Evolutionary conservation across 352 stramenopile genomes (phyloP).

Genomic region (Phytophthora boehmeriae): DNA sequence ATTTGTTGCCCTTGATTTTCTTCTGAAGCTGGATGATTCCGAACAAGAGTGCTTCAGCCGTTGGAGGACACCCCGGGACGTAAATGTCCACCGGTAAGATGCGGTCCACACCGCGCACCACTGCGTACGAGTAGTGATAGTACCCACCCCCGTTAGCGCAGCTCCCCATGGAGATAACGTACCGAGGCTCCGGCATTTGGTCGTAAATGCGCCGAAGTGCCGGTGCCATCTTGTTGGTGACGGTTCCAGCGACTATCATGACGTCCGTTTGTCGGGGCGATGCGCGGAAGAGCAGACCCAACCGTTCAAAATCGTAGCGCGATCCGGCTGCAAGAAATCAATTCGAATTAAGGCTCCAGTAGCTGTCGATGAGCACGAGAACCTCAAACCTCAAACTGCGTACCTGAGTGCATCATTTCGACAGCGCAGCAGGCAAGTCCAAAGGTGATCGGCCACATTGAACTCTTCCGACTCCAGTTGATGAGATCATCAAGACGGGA

Average conservation of each 20-base stretch:
- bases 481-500: constrained; percentile 97
- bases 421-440: constrained; percentile 98
- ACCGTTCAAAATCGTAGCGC: constrained; percentile 97
- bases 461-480: constrained; percentile 96
- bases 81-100: constrained; percentile 99
- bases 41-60: constrained; percentile 9
- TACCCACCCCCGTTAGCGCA: constrained; percentile 96
- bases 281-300: constrained; percentile 98
- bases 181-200: constrained; percentile 98
- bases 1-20: constrained; percentile 16
- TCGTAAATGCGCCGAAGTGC: constrained; percentile 96
- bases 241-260: constrained; percentile 98
- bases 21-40: constrained; percentile 9
- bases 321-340: constrained; percentile 24
- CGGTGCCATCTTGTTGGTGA: constrained; percentile 99
- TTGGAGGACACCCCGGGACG: constrained; percentile 93
- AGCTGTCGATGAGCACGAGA: neutral
- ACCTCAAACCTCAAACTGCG: neutral
- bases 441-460: constrained; percentile 99
- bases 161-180: constrained; percentile 97
- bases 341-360: constrained; percentile 41
- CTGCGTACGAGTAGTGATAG: constrained; percentile 95
- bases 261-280: constrained; percentile 95
- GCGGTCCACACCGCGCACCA: constrained; percentile 96
- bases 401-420: constrained; percentile 97